Evolutionary conservation across 805 yeast species (phyloP).

Genomic region (Candida ulmi): DNA sequence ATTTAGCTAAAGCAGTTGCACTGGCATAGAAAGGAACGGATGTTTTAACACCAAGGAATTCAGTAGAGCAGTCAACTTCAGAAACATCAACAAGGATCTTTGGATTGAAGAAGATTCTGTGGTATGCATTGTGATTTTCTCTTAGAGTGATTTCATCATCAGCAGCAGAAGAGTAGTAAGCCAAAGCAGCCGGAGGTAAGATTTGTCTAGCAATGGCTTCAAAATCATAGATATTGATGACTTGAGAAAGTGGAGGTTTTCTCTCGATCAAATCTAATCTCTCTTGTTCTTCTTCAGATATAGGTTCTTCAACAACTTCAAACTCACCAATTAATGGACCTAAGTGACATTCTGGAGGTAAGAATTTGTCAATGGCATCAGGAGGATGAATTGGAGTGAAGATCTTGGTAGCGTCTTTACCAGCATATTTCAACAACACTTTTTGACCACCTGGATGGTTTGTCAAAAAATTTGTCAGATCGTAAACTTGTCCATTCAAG

Average conservation of each 20-base stretch:
- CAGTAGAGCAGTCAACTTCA: constrained; percentile 62
- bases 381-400: constrained; percentile 88
- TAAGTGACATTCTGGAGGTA: constrained; percentile 54
- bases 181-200: constrained; percentile 80
- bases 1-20: constrained; percentile 88
- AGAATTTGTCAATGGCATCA: constrained; percentile 67
- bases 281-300: constrained; percentile 32
- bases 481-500: constrained; percentile 73
- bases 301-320: constrained; percentile 30
- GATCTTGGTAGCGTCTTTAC: constrained; percentile 75
- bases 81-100: constrained; percentile 74
- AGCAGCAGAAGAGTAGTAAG: constrained; percentile 85
- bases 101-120: constrained; percentile 84
- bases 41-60: constrained; percentile 66
- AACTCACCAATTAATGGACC: constrained; percentile 44
- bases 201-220: constrained; percentile 81
- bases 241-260: constrained; percentile 64
- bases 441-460: constrained; percentile 81
- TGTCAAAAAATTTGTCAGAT: constrained; percentile 64
- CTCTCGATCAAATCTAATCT: constrained; percentile 37
- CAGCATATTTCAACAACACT: constrained; percentile 76
- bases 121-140: constrained; percentile 88
- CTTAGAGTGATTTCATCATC: constrained; percentile 90
- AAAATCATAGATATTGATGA: constrained; percentile 79
- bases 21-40: constrained; percentile 81